Conservation (phyloP, 352 stramenopile species). For the Globisporangium paddicum region DNA sequence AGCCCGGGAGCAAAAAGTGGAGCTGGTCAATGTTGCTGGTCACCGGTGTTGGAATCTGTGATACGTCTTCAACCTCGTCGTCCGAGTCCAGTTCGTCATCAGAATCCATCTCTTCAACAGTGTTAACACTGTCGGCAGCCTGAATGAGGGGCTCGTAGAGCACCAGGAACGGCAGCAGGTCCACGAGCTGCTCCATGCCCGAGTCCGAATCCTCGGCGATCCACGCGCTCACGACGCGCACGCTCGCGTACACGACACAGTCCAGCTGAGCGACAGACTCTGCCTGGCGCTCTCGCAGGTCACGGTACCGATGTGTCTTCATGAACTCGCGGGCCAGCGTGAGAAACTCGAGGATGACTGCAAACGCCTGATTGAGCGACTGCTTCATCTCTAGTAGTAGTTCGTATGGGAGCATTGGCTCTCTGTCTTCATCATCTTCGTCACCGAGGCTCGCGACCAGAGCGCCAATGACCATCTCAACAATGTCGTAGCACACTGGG, state of each 20-base stretch:
- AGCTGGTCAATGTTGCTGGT: conserved; percentile 62
- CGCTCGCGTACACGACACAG: conserved; percentile 69
- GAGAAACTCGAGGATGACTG: conserved; percentile 66
- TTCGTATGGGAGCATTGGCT: conserved; percentile 54
- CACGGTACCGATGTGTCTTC: conserved; percentile 61
- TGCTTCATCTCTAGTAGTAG: conserved; percentile 72
- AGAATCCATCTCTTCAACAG: conserved; percentile 33
- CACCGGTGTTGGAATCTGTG: conserved; percentile 19
- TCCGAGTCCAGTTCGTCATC: conserved; percentile 75
- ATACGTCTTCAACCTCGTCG: conserved; percentile 41
- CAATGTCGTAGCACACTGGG: conserved; percentile 71
- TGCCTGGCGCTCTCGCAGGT: conserved; percentile 30
- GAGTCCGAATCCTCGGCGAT: conserved; percentile 82
- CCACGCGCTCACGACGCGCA: conserved; percentile 75
- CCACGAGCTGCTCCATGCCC: conserved; percentile 55
- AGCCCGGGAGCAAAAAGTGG: conserved; percentile 75
- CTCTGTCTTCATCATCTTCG: conserved; percentile 17
- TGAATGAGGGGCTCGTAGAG: conserved; percentile 37
- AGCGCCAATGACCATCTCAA: conserved; percentile 64
- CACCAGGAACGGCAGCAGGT: conserved; percentile 76
- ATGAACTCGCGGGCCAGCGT: conserved; percentile 64
- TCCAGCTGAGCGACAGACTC: conserved; percentile 50
- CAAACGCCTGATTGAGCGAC: conserved; percentile 63
- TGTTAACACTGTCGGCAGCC: not conserved
- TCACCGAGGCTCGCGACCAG: conserved; percentile 41